Conservation (phyloP, 2,329 filamentous ascomycete species). For the Claviceps humidiphila region DNA sequence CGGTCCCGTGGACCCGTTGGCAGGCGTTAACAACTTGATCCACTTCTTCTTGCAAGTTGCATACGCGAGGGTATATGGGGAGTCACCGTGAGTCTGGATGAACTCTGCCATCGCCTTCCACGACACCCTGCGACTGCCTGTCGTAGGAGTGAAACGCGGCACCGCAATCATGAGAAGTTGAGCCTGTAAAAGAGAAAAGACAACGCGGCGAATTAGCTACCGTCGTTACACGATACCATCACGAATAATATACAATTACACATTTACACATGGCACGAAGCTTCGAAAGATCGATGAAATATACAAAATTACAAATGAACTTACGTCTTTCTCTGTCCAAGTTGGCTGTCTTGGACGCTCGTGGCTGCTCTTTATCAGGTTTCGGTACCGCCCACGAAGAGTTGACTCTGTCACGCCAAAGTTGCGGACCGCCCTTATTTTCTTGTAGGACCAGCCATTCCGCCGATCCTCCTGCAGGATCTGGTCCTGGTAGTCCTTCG, state of each 20-base stretch:
- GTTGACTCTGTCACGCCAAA: conserved; percentile 59
- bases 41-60: conserved; percentile 45
- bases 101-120: conserved; percentile 46
- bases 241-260: too few relatives aligned
- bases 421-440: conserved; percentile 42
- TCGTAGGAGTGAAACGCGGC: background rate
- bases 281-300: too few relatives aligned
- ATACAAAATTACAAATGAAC: conserved; percentile 18
- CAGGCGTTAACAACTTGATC: background rate
- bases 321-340: conserved; percentile 52
- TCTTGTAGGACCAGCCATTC: conserved; percentile 48
- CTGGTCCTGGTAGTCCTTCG: conserved; percentile 18
- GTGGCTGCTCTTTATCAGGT: conserved; percentile 48
- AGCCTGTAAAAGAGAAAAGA: conserved; percentile 19
- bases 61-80: conserved; percentile 42
- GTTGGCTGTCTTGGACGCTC: conserved; percentile 49
- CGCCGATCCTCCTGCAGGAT: conserved; percentile 41
- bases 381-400: conserved; percentile 53
- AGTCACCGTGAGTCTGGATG: conserved; percentile 37
- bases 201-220: conserved; percentile 7
- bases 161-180: conserved; percentile 32
- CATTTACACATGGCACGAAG: too few relatives aligned
- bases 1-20: too few relatives aligned
- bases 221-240: too few relatives aligned
- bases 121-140: conserved; percentile 33